These are phyloP conservation scores for Globisporangium uncinulatum DNA, from an alignment of 352 stramenopile species.

Conservation along the genomic window DNA sequence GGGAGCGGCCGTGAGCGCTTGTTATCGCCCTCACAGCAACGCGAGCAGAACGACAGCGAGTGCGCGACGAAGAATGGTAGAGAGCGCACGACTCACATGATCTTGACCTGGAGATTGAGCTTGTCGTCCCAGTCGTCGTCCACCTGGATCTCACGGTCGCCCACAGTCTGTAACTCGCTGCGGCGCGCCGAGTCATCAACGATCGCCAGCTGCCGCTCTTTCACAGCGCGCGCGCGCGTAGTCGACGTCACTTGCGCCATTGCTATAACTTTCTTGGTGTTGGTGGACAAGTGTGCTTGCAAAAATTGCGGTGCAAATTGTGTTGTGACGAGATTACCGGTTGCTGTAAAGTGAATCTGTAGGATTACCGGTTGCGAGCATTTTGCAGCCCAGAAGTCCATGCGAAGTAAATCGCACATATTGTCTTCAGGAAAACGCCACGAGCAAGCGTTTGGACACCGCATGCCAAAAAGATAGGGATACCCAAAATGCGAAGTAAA, in stretches of 20 bases:
- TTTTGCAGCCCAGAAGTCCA: too few relatives aligned
- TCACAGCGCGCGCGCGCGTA: slow-evolving; percentile 44
- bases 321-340: neutral
- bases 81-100: slow-evolving; percentile 40
- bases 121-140: slow-evolving; percentile 80
- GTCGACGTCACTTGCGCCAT: slow-evolving; percentile 11
- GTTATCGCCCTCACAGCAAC: too few relatives aligned
- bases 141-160: slow-evolving; percentile 54
- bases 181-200: slow-evolving; percentile 29
- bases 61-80: neutral
- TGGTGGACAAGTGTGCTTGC: neutral
- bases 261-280: slow-evolving; percentile 1
- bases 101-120: slow-evolving; percentile 75
- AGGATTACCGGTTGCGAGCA: too few relatives aligned
- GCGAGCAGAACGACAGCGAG: neutral
- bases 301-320: neutral
- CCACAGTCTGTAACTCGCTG: slow-evolving; percentile 34
- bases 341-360: too few relatives aligned
- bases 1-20: neutral
- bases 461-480: too few relatives aligned
- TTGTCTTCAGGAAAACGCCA: too few relatives aligned
- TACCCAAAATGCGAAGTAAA: too few relatives aligned
- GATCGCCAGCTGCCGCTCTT: slow-evolving; percentile 68
- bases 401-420: too few relatives aligned
- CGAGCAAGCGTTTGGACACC: too few relatives aligned